Evolutionary conservation across 768 basidiomycete genomes (phyloP), one percentile per base, ranked within the genome.

Genomic region (Pholiota molesta): DNA sequence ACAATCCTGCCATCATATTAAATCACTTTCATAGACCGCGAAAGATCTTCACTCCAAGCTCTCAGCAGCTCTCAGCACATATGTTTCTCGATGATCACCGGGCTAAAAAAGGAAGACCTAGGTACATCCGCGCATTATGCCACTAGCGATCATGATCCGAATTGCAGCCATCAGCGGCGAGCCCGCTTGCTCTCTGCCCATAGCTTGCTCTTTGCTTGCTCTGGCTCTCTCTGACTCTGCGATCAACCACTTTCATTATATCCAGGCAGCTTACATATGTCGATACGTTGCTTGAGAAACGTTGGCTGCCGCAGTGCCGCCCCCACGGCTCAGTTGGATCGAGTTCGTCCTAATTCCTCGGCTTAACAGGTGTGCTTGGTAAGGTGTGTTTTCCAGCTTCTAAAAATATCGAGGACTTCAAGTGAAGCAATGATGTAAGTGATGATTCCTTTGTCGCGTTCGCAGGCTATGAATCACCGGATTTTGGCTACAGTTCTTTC

Each of bases 291-390:
- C 53, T 39, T 35, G 26, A 35, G 53, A 55, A 55, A 55, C 53
- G 13, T 33, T 16, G 23, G 26, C 21, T 55, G 56, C 56, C 44
- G 56, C 42, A 19, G 47, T 35, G 56, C 44, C 44, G 28, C n/a
- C 31, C 39, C 56, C 56, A 57, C 56, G 56, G 56, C 56, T 45
- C 44, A 57, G 56, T 57, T 57, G 40, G 40, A 31, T 44, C 26
- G 19, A 31, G 56, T 57, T 44, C 40, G 44, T 45, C 56, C 28
- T 57, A 57, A 45, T 57, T 57, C 56, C 56, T 57, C 56, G 56
- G 56, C 42, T 45, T 44, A 31, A 29, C 21, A 29, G 6, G 28
- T 21, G 26, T 31, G 40, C 55, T 57, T 57, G 21, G 31, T 33
- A 28, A 31, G 42, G 19, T 39, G 37, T 54, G n/a, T 39, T 56